phyloP scores from a whole-genome alignment of 345 rosid species.

The Eutrema japonicum region DNA sequence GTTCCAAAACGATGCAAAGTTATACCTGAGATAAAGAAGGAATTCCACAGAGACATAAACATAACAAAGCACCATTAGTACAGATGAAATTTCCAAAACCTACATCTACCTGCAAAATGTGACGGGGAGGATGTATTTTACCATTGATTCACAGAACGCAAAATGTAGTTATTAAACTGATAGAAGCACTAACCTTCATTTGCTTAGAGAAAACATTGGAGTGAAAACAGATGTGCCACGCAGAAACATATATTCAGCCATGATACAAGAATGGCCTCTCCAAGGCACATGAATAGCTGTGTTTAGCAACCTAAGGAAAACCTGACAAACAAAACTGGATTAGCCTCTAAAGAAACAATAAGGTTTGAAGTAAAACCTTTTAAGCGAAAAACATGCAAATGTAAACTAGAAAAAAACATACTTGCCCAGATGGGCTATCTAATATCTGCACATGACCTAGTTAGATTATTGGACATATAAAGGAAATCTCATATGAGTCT shows the following conservation, averaged over 20 bases:
- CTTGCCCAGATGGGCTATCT: constrained; percentile 97
- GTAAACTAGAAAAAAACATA: constrained; percentile 41
- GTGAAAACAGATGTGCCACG: constrained; percentile 99
- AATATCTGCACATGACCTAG: constrained; percentile 25
- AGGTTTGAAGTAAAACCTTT: neutral
- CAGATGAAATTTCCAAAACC: constrained; percentile 44
- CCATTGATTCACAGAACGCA: constrained; percentile 12
- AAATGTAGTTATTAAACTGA: neutral
- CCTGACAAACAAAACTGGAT: neutral
- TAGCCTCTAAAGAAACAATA: constrained; percentile 44
- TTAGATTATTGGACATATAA: no score
- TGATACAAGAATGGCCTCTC: constrained; percentile 98
- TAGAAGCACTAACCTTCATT: constrained; percentile 76
- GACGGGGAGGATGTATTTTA: neutral
- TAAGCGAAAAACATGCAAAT: neutral
- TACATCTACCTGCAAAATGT: constrained; percentile 66
- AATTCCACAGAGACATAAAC: constrained; percentile 40
- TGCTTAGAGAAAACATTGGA: constrained; percentile 98
- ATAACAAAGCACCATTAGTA: constrained; percentile 33
- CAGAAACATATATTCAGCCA: constrained; percentile 96
- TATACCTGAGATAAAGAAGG: constrained; percentile 78
- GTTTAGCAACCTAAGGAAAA: constrained; percentile 75
- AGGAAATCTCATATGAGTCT: no score
- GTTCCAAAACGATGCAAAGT: constrained; percentile 99
- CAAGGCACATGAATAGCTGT: constrained; percentile 49